phyloP scores from a whole-genome alignment of 495 filamentous ascomycete genomes.

The Aspergillus bertholletiae region DNA sequence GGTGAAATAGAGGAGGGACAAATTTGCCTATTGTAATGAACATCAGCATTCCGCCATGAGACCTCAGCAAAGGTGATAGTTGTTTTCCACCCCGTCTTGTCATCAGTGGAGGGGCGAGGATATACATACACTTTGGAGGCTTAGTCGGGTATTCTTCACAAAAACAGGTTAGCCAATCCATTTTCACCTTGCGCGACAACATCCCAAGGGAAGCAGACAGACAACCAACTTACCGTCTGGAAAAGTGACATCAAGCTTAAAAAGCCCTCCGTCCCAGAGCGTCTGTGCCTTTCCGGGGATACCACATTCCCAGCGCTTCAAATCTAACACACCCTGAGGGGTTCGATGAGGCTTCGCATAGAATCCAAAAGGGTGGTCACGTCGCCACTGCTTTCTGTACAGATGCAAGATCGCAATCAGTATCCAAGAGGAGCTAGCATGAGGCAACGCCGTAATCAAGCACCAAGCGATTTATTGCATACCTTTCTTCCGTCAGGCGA shows the following conservation, averaged over 20 bases:
- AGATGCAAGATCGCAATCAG: conserved; percentile 15
- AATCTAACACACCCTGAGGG: conserved; percentile 73
- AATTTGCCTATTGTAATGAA: conserved; percentile 75
- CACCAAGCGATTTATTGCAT: conserved; percentile 28
- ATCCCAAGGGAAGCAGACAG: too few relatives aligned
- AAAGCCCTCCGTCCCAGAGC: conserved; percentile 92
- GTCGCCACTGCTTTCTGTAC: conserved; percentile 88
- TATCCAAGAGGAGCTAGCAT: not conserved
- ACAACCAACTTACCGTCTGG: conserved; percentile 86
- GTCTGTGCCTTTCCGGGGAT: conserved; percentile 95
- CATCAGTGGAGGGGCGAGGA: too few relatives aligned
- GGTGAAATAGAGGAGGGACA: conserved; percentile 91
- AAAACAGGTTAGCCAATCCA: conserved; percentile 18
- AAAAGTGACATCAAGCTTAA: conserved; percentile 89
- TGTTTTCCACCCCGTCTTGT: too few relatives aligned
- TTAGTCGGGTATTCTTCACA: conserved; percentile 93
- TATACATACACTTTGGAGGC: conserved; percentile 87
- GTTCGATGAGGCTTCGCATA: conserved; percentile 85
- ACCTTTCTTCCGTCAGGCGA: conserved; percentile 89
- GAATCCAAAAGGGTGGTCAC: conserved; percentile 97
- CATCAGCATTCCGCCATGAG: not conserved
- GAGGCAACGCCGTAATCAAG: not conserved
- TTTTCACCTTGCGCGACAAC: not conserved
- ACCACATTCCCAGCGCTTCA: conserved; percentile 95
- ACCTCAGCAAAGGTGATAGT: too few relatives aligned